Evolutionary conservation across 495 filamentous ascomycete species (phyloP), one percentile per base, ranked within the genome.

Genomic region (Podospora bellae-mahoneyi): DNA sequence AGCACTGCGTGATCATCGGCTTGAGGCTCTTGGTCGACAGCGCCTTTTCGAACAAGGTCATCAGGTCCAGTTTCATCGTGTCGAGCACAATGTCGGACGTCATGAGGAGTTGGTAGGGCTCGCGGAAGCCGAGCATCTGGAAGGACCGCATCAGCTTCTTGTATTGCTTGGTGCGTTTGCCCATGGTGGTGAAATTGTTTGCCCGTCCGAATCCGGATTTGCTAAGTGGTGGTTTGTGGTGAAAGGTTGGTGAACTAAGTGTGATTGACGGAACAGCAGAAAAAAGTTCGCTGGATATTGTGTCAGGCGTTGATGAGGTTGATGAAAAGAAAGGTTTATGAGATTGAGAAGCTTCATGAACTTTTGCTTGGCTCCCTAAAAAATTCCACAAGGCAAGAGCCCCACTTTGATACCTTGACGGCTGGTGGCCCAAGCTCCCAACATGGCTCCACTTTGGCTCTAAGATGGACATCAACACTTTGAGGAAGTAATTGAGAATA

Each of bases 141-240:
- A 77, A 98, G 74, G 93, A 88, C 72, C 91, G 87, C 93, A 99
- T 97, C 67, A 97, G 86, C 88, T 96, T 96, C 75, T 92, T 89
- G 80, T 98, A 99, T 77, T 93, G 91, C 82, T 97, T 99, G 6
- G 91, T 89, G 69, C 95, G 88, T 78, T 97, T 97, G 67, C 92
- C 93, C 75, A 77, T 77, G 65, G 58, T 5, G 34, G 54, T 13
- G 60, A n/a, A 5, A 23, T 23, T 23, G 16, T 30, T 39, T 68
- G 59, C 54, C 66, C 32, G 69, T 60, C 23, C 20, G 53, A 32
- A 39, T 16, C 27, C 34, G 15, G 20, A 53, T 19, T 59, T 20
- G 2, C 39, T n/a, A 7, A 58, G 30, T 48, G 16, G 53, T 58
- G 16, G 64, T 30, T 18, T 26, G 39, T 27, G 27, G 15, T 30